Evolutionary conservation across 345 rosid genomes (phyloP), one percentile per base, ranked within the genome.

Genomic region (Acer yangbiense): DNA sequence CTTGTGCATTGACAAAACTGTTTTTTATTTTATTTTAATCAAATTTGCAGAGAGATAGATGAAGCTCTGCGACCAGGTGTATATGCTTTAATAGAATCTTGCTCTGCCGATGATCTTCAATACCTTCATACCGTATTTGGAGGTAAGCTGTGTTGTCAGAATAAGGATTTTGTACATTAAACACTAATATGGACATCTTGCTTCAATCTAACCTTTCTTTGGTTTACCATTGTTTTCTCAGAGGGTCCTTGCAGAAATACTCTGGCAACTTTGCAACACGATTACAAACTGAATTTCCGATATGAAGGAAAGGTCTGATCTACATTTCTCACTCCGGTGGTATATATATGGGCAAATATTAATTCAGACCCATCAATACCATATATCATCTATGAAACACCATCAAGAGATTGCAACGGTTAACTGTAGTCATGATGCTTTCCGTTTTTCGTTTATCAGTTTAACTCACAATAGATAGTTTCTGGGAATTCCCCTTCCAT

Each of bases 201-300:
- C 64, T 70, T 17, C 2, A 6, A 18, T 44, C 73, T 79, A 52
- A 82, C 54, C 21, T 50, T 60, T 72, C 29, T 65, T 58, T 23
- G 70, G 71, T 16, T 16, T 76, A 16, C 65, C 46, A 60, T 77
- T 77, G 69, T 66, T 82, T 87, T 80, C 85, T 88, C 86, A 92
- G 99, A 96, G 89, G 97, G 97, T 79, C 95, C 98, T 70, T 92
- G 99, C 89, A 84, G 99, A 76, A 92, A 85, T 84, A 87, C 89
- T 16, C 79, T 96, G 74, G 86, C 94, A 61, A 70, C 76, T 62
- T 79, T 96, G 92, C 94, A 87, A 83, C 92, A 90, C 64, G 98
- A 94, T 76, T 88, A 91, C 87, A 90, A 89, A 80, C 76, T 84
- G 80, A 88, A 92, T 82, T 96, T 94, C 89, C 91, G 84, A 78